A percentile compares a stretch with the other conserved stretches of the same genome.
These are phyloP conservation scores for Erodium chrysanthum DNA, from an alignment of 441 rosid species.

Conservation along the genomic window DNA sequence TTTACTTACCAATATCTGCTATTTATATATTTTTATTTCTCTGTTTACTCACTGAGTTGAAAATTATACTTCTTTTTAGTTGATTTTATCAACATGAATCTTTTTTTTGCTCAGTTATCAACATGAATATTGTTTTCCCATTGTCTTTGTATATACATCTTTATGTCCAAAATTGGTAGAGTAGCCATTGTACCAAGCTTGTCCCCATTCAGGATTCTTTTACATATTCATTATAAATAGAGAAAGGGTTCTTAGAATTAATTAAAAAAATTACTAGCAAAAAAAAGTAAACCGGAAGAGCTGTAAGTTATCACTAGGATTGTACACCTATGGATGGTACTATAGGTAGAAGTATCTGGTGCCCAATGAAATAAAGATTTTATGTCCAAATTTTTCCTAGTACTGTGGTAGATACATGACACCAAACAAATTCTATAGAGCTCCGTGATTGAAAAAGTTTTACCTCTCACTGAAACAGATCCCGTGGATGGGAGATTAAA, in stretches of 20 bases:
- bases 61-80: not conserved
- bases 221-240: too few species aligned
- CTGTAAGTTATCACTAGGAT: not conserved
- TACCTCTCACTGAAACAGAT: not conserved
- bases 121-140: not conserved
- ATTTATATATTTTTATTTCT: not conserved
- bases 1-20: not conserved
- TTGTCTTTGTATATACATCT: not conserved
- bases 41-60: not conserved
- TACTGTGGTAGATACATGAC: not conserved
- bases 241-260: not conserved
- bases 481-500: not conserved
- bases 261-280: not conserved
- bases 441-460: conserved; percentile 2
- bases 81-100: not conserved
- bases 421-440: not conserved
- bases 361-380: not conserved
- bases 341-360: not conserved
- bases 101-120: not conserved
- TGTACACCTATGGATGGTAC: not conserved
- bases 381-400: not conserved
- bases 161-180: not conserved
- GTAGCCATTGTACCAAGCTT: not conserved
- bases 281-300: not conserved
- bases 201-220: too few species aligned